phyloP scores from a whole-genome alignment of 208 protist genomes.

The Novymonas esmeraldas region DNA sequence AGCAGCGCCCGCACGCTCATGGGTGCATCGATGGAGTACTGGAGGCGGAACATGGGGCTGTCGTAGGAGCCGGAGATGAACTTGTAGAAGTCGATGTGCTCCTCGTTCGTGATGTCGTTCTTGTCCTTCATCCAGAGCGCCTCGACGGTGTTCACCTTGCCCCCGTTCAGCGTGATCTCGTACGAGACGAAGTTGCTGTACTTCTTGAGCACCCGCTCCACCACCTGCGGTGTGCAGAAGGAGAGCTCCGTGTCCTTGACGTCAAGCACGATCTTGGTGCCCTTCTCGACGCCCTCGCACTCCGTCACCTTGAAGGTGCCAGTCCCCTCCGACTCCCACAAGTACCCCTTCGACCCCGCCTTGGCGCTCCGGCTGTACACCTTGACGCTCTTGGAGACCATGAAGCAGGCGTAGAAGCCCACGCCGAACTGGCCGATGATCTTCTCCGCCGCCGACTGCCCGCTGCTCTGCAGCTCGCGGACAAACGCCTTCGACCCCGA shows the following conservation, averaged over 20 bases:
- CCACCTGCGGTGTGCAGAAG: conserved; percentile 92
- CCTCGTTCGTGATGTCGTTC: conserved; percentile 91
- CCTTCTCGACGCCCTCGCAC: conserved; percentile 94
- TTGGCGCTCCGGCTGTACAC: conserved; percentile 92
- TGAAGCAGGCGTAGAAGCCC: conserved; percentile 97
- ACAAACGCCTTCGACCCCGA: conserved; percentile 93
- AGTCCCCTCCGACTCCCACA: conserved; percentile 94
- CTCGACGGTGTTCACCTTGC: conserved; percentile 95
- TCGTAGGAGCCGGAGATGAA: conserved; percentile 95
- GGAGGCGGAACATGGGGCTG: conserved; percentile 93
- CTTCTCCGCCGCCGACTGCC: conserved; percentile 78
- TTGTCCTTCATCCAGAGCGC: conserved; percentile 97
- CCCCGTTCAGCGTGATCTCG: conserved; percentile 95
- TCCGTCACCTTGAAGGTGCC: conserved; percentile 94
- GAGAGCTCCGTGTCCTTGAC: conserved; percentile 94
- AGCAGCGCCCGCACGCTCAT: conserved; percentile 94
- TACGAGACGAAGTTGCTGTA: conserved; percentile 98
- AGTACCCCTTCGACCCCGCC: conserved; percentile 90
- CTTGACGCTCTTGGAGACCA: conserved; percentile 96
- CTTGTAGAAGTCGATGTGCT: conserved; percentile 98
- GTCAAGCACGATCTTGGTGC: conserved; percentile 97
- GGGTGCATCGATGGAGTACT: conserved; percentile 97
- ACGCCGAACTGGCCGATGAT: conserved; percentile 98
- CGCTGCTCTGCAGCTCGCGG: conserved; percentile 76
- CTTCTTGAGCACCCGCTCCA: conserved; percentile 96